Evolutionary conservation across 2,329 filamentous ascomycete genomes (phyloP), one percentile per base, ranked within the genome.

Genomic region (Hypoxylon sp.): DNA sequence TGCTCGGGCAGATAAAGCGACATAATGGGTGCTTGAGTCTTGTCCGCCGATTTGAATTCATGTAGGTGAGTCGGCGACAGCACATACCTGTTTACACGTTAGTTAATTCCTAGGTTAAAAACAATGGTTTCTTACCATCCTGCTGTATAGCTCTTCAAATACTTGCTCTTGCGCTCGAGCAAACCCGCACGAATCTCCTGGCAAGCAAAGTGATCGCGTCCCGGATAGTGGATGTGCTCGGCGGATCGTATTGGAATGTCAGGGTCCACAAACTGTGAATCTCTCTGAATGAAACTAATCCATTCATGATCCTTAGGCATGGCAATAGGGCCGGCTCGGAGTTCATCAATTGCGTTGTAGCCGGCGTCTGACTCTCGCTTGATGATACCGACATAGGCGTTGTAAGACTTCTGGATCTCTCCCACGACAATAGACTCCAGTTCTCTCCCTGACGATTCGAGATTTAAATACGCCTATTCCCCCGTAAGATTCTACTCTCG

Each of bases 21-120:
- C 93, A 99, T 97, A 68, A 97, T 84, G 1, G 94, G 94, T 27
- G 89, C 87, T 72, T 94, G 90, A 52, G 83, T 88, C 70, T 93
- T 92, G 73, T 97, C 93, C 61, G 91, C 91, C n/a, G 91, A 96
- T 71, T 96, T 97, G 82, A 97, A 99, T 73, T 99, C 94, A 75
- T 99, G 94, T 15, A 99, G 81, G 73, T 99, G 94, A 47, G 94
- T 97, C 11, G 94, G 90, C 63, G 94, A 96, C 62, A 99, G 78
- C 36, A 97, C 91, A 71, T 97, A 97, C 90, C 90, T 94, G 62
- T 6, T 21, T 23, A 13, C 5, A 36, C 21, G 51, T 68, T 55
- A 69, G 67, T 51, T 26, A 38, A 38, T 49, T 29, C 26, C 13
- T n/a, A 32, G 8, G 29, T 7, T 25, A 4, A 30, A 30, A 32